Evolutionary conservation across 2,329 filamentous ascomycete species (phyloP).

Genomic region (Trichoderma lentiforme): DNA sequence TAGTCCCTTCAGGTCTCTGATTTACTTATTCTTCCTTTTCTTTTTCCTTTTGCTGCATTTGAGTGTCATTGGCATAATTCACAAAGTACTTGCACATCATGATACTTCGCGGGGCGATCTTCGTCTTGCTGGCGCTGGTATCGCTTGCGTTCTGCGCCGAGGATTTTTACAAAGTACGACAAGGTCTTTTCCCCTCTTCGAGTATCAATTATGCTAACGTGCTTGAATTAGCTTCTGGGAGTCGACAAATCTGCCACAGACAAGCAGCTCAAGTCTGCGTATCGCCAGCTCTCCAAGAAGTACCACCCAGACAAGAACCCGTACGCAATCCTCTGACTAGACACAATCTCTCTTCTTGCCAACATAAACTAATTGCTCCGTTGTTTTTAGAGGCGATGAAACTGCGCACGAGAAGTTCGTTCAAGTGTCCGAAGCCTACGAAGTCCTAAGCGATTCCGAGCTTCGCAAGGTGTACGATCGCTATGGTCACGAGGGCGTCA

Average conservation of each 20-base stretch:
- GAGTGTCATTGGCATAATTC: slow-evolving; percentile 12
- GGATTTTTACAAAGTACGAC: slow-evolving; percentile 73
- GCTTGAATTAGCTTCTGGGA: slow-evolving; percentile 62
- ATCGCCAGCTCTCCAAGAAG: slow-evolving; percentile 88
- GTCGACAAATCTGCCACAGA: slow-evolving; percentile 77
- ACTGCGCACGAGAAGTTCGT: slow-evolving; percentile 88
- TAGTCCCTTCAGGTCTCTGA: neutral
- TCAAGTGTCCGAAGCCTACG: slow-evolving; percentile 91
- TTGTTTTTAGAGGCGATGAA: slow-evolving; percentile 62
- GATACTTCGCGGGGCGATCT: slow-evolving; percentile 49
- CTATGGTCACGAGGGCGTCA: slow-evolving; percentile 86
- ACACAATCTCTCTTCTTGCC: no score
- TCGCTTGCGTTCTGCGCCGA: slow-evolving; percentile 58
- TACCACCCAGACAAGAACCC: slow-evolving; percentile 98
- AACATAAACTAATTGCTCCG: neutral
- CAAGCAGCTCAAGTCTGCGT: slow-evolving; percentile 88
- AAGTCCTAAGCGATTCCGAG: slow-evolving; percentile 76
- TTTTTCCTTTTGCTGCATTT: neutral
- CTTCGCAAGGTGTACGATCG: slow-evolving; percentile 89
- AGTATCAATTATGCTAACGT: neutral
- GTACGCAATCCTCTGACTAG: slow-evolving; percentile 47
- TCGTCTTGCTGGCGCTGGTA: slow-evolving; percentile 52
- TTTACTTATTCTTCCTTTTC: neutral
- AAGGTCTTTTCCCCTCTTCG: neutral
- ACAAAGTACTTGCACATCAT: slow-evolving; percentile 36